Evolutionary conservation across 371 early-diverging fungal genomes (phyloP).

Genomic region (Umbelopsis sp.): DNA sequence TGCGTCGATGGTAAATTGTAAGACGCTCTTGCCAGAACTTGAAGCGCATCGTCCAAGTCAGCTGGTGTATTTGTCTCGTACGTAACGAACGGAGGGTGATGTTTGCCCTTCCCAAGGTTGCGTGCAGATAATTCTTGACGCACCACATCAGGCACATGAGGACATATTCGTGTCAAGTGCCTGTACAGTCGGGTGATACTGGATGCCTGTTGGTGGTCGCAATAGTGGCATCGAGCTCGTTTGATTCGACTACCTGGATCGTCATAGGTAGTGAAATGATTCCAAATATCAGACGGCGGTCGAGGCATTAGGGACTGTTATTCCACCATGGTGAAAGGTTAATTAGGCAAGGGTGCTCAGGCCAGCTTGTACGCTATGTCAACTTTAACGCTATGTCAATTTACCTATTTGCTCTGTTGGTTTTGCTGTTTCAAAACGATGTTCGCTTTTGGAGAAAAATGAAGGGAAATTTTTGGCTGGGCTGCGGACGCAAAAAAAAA

Average conservation of each 20-base stretch:
- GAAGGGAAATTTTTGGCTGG: too few relatives aligned
- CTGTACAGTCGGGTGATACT: slow-evolving; percentile 43
- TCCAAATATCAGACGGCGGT: slow-evolving; percentile 45
- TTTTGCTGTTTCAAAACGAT: not conserved
- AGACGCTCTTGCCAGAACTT: slow-evolving; percentile 1
- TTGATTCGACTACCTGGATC: slow-evolving; percentile 27
- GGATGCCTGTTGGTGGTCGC: slow-evolving; percentile 39
- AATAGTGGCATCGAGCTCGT: slow-evolving; percentile 38
- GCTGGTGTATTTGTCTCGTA: not conserved
- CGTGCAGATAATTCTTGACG: slow-evolving; percentile 27
- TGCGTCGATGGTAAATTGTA: not conserved
- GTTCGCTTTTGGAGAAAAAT: not conserved
- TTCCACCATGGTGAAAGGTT: not conserved
- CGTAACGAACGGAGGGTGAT: not conserved
- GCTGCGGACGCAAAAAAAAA: too few relatives aligned
- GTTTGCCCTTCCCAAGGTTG: not conserved
- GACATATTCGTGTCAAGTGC: slow-evolving; percentile 38
- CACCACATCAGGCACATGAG: slow-evolving; percentile 28
- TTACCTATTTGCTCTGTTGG: not conserved
- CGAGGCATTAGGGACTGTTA: slow-evolving; percentile 36
- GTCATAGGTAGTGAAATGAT: slow-evolving; percentile 37
- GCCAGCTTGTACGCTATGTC: too few relatives aligned
- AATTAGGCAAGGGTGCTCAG: too few relatives aligned
- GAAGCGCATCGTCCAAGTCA: slow-evolving; percentile 11
- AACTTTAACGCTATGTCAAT: too few relatives aligned